phyloP scores from a whole-genome alignment of 129 eudicot genomes.

The Calendula officinalis region DNA sequence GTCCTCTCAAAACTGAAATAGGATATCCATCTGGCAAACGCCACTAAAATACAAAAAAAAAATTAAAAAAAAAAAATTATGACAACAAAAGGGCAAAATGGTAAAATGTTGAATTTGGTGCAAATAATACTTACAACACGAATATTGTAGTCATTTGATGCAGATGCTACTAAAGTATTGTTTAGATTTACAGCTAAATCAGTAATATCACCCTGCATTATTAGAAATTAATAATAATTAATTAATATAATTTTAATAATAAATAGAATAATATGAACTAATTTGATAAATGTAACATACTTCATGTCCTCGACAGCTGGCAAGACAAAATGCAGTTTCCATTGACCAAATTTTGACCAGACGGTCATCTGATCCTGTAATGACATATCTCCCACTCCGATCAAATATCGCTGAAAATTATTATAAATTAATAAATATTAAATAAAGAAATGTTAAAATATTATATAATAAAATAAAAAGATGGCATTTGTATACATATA shows the following conservation, averaged over 20 bases:
- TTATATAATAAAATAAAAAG: not conserved
- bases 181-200: slow-evolving; percentile 87
- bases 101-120: not conserved
- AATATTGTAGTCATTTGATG: slow-evolving; percentile 93
- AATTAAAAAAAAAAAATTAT: not conserved
- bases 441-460: not conserved
- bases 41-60: slow-evolving; percentile 58
- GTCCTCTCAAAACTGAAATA: slow-evolving; percentile 86
- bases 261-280: slow-evolving; percentile 1
- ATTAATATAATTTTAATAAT: slow-evolving; percentile 19
- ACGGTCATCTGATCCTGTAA: slow-evolving; percentile 98
- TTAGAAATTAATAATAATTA: not conserved
- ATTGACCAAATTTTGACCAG: slow-evolving; percentile 98
- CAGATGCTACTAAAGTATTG: slow-evolving; percentile 91
- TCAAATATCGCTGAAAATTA: slow-evolving; percentile 82
- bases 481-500: not conserved
- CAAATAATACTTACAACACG: slow-evolving; percentile 76
- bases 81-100: not conserved
- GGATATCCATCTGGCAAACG: slow-evolving; percentile 97
- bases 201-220: slow-evolving; percentile 89
- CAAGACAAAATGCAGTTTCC: slow-evolving; percentile 95
- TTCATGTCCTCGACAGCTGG: slow-evolving; percentile 98
- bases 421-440: not conserved
- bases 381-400: slow-evolving; percentile 85
- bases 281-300: slow-evolving; percentile 43